Percentiles rank a stretch among this genome's conserved stretches.
These are phyloP conservation scores for Moelleriella libera DNA, from an alignment of 2,329 filamentous ascomycete species.

Conservation along the genomic window DNA sequence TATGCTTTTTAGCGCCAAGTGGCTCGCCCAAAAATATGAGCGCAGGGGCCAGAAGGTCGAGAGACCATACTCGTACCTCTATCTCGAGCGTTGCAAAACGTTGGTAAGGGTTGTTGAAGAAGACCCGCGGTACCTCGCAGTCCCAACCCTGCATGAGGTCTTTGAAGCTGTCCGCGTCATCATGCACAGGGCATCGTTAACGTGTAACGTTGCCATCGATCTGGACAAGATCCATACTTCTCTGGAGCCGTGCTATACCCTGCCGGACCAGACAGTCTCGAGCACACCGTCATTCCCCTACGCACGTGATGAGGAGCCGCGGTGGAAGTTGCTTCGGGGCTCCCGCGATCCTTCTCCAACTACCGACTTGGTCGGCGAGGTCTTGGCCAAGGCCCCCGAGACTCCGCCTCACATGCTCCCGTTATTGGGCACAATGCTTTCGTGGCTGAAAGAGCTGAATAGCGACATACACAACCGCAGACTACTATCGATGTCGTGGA, in stretches of 20 bases:
- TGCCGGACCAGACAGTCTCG: no score
- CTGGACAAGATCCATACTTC: background rate
- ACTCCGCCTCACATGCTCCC: background rate
- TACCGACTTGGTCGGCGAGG: background rate
- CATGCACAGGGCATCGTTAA: background rate
- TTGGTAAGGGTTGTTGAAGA: background rate
- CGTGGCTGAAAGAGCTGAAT: slow-evolving; percentile 7
- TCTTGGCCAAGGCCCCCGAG: background rate
- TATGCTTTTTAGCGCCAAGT: background rate
- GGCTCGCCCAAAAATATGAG: background rate
- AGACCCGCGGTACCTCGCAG: background rate
- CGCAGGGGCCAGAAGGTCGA: background rate
- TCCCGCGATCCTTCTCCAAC: background rate
- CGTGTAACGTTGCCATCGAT: background rate
- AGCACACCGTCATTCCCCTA: no score
- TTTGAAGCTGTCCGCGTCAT: background rate
- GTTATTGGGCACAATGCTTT: background rate
- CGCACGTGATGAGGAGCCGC: no score
- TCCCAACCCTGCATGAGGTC: background rate
- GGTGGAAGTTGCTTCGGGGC: no score
- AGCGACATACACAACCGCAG: slow-evolving; percentile 8
- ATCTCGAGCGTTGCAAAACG: background rate
- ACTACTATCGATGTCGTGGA: no score
- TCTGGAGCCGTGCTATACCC: background rate
- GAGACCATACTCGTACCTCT: background rate